Conservation (phyloP, 2,329 filamentous ascomycete species). For the Zymoseptoria pseudotritici region DNA sequence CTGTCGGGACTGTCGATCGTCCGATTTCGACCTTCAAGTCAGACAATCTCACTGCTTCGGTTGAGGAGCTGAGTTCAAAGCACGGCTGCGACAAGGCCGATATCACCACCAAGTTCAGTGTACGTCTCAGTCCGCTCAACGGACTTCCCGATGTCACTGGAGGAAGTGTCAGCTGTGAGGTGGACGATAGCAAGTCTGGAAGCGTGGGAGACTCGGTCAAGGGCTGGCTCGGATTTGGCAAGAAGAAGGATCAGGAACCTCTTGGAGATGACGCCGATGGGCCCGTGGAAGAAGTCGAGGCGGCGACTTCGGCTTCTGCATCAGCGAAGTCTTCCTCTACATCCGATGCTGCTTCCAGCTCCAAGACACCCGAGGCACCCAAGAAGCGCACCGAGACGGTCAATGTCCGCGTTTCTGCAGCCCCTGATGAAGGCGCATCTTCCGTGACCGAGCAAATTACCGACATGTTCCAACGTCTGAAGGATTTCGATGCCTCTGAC, state of each 20-base stretch:
- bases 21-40: conserved; percentile 61
- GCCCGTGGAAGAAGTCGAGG: conserved; percentile 35
- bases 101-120: conserved; percentile 70
- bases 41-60: conserved; percentile 76
- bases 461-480: conserved; percentile 58
- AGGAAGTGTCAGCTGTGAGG: conserved; percentile 78
- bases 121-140: conserved; percentile 63
- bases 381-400: conserved; percentile 48
- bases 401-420: conserved; percentile 41
- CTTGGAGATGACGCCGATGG: conserved; percentile 50
- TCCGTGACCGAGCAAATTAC: conserved; percentile 54
- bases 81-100: conserved; percentile 69
- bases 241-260: conserved; percentile 73
- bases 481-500: conserved; percentile 81
- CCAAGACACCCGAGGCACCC: conserved; percentile 34
- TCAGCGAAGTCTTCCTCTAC: conserved; percentile 30
- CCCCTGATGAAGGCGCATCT: conserved; percentile 44
- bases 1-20: conserved; percentile 51
- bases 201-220: conserved; percentile 90
- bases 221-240: conserved; percentile 89
- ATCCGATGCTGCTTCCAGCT: conserved; percentile 40
- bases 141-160: conserved; percentile 73
- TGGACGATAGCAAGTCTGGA: conserved; percentile 64
- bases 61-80: conserved; percentile 69
- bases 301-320: conserved; percentile 28